These are phyloP conservation scores for Cupressus sempervirens DNA, from an alignment of 75 land plant species.

Conservation along the genomic window DNA sequence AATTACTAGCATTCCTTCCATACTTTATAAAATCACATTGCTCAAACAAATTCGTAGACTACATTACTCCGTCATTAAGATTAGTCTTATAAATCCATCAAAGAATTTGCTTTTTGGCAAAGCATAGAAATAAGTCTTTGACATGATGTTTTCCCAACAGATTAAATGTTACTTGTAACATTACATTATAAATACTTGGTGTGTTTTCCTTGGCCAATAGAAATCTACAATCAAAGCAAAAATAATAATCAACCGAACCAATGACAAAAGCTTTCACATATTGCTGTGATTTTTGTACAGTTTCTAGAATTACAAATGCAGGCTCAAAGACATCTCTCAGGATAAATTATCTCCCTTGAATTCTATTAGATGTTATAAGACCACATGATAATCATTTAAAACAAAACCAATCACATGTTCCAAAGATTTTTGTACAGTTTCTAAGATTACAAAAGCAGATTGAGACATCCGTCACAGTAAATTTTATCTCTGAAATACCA, in stretches of 20 bases:
- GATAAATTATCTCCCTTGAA: not conserved
- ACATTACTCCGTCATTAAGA: not conserved
- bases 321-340: not conserved
- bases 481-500: not conserved
- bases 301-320: slow-evolving; percentile 2
- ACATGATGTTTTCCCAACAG: not conserved
- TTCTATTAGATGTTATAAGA: not conserved
- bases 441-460: slow-evolving; percentile 4
- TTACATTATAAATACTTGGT: not conserved
- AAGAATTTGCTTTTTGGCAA: not conserved
- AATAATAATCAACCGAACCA: not conserved
- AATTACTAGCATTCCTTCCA: too few species aligned
- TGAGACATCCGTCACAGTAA: not conserved
- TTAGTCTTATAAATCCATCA: not conserved
- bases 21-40: too few species aligned
- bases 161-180: not conserved
- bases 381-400: not conserved
- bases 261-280: not conserved
- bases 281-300: not conserved
- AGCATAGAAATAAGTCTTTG: not conserved
- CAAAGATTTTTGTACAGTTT: slow-evolving; percentile 1
- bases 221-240: not conserved
- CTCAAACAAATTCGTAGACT: too few species aligned
- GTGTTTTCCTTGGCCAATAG: not conserved
- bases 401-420: slow-evolving; percentile 7